These are phyloP conservation scores for Ambrosia trifida DNA, from an alignment of 129 eudicot species.

Conservation along the genomic window DNA sequence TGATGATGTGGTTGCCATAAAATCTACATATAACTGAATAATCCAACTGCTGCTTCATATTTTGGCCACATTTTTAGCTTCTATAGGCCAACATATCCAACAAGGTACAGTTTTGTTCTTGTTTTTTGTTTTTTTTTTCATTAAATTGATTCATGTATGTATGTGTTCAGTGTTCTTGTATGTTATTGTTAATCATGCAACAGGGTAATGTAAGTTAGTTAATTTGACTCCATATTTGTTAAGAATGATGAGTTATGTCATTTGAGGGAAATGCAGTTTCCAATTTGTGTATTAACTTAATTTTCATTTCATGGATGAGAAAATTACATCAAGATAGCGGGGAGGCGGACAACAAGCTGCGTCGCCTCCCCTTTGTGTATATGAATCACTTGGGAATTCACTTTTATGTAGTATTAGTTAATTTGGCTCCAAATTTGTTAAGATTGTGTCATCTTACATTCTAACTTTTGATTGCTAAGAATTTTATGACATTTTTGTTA, in stretches of 20 bases:
- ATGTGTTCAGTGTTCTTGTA: not conserved
- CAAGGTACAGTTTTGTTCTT: constrained; percentile 31
- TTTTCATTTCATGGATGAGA: too few species aligned
- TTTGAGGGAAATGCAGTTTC: constrained; percentile 19
- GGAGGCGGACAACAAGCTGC: too few species aligned
- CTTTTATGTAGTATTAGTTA: too few species aligned
- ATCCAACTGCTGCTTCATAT: constrained; percentile 29
- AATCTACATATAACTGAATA: constrained; percentile 26
- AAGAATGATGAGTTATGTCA: constrained; percentile 17
- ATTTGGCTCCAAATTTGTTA: too few species aligned
- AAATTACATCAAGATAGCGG: too few species aligned
- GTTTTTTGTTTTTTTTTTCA: not conserved
- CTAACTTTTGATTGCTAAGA: constrained; percentile 4
- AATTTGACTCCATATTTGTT: constrained; percentile 9
- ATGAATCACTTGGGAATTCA: not conserved
- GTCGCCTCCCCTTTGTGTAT: too few species aligned
- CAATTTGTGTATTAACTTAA: not conserved
- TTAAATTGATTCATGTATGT: not conserved
- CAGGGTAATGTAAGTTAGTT: not conserved
- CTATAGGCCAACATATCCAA: constrained; percentile 25
- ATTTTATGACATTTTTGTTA: constrained; percentile 11
- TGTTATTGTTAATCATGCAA: constrained; percentile 15
- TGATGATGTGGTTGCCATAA: constrained; percentile 45
- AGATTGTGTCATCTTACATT: not conserved
- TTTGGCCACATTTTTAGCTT: constrained; percentile 22